These are phyloP conservation scores for Populus hybrid DNA, from an alignment of 441 rosid genomes.

Conservation along the genomic window DNA sequence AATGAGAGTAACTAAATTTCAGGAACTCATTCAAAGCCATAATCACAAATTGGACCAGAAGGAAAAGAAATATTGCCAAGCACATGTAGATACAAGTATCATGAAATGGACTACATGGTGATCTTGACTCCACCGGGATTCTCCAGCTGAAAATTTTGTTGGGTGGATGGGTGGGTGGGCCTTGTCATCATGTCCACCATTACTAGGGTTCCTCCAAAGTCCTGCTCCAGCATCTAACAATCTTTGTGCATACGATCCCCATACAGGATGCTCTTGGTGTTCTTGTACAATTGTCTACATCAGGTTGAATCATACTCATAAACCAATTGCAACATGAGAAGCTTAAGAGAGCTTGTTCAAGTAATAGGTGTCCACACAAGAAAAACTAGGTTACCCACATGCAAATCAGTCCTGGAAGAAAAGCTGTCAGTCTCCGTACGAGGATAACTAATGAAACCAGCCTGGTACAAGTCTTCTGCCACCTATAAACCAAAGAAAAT, in stretches of 20 bases:
- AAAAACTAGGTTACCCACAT: constrained; percentile 54
- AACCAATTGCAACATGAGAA: background rate
- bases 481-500: constrained; percentile 47
- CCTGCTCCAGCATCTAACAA: constrained; percentile 68
- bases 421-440: constrained; percentile 95
- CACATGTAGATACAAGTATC: constrained; percentile 3
- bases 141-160: constrained; percentile 86
- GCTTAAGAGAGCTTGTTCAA: background rate
- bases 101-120: constrained; percentile 54
- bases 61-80: background rate
- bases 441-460: constrained; percentile 98
- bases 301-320: constrained; percentile 16
- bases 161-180: constrained; percentile 99
- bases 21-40: constrained; percentile 6
- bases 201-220: constrained; percentile 91
- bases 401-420: constrained; percentile 84
- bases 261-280: constrained; percentile 76
- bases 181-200: constrained; percentile 97
- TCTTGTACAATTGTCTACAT: constrained; percentile 75
- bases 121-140: constrained; percentile 82
- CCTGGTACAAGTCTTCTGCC: constrained; percentile 93
- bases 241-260: constrained; percentile 90
- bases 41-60: background rate
- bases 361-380: constrained; percentile 9
- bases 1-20: constrained; percentile 12